These are phyloP conservation scores for Boletus insuetus DNA, from an alignment of 768 basidiomycete species.

Conservation along the genomic window DNA sequence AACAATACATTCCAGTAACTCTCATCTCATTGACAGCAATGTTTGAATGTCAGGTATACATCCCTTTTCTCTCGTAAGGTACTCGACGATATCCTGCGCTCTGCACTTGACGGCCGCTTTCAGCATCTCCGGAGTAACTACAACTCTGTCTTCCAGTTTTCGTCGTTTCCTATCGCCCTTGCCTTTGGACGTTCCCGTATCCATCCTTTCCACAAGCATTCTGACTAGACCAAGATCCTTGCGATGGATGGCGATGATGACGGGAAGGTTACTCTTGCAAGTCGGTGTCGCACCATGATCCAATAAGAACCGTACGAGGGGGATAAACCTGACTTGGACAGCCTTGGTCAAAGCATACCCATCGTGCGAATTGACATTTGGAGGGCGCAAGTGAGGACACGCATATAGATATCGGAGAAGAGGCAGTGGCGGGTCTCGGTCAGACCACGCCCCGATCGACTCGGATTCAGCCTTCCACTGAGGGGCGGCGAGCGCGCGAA, in stretches of 20 bases:
- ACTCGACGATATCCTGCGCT: slow-evolving; percentile 70
- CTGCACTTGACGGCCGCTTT: slow-evolving; percentile 60
- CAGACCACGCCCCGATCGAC: slow-evolving; percentile 36
- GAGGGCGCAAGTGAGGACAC: slow-evolving; percentile 36
- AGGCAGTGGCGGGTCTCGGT: slow-evolving; percentile 56
- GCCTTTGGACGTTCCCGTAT: slow-evolving; percentile 17
- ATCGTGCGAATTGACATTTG: slow-evolving; percentile 62
- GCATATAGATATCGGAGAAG: slow-evolving; percentile 58
- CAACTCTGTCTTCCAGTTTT: slow-evolving; percentile 58
- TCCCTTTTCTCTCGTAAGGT: slow-evolving; percentile 66
- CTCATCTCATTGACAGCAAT: slow-evolving; percentile 39
- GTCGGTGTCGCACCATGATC: slow-evolving; percentile 68
- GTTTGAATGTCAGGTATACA: slow-evolving; percentile 74
- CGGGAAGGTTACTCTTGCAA: slow-evolving; percentile 58
- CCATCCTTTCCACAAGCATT: slow-evolving; percentile 67
- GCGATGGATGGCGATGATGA: slow-evolving; percentile 72
- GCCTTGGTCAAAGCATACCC: slow-evolving; percentile 85
- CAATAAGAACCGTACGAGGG: slow-evolving; percentile 71
- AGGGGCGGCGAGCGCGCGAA: slow-evolving; percentile 45
- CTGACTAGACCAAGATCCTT: slow-evolving; percentile 67
- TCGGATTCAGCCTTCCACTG: slow-evolving; percentile 5
- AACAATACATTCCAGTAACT: slow-evolving; percentile 6
- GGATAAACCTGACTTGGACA: slow-evolving; percentile 59
- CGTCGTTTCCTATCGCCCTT: slow-evolving; percentile 42
- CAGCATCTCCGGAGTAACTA: slow-evolving; percentile 56